Percentiles rank a stretch among this genome's conserved stretches.
These are phyloP conservation scores for Alternaria brassicicola DNA, from an alignment of 2,329 filamentous ascomycete genomes.

Conservation along the genomic window DNA sequence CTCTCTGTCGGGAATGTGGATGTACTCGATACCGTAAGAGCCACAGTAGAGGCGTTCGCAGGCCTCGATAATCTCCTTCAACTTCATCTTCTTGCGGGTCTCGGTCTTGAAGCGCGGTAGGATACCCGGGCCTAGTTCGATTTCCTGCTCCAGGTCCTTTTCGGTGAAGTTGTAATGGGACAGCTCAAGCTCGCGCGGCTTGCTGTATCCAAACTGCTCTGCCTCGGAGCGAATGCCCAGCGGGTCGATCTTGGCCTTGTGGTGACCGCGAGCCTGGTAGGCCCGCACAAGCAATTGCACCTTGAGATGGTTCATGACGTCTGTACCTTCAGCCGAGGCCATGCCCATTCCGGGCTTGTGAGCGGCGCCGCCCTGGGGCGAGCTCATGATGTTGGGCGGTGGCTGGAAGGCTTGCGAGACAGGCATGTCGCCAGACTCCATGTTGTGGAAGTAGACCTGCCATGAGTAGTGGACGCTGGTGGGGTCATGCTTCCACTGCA, in stretches of 20 bases:
- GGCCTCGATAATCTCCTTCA: constrained; percentile 89
- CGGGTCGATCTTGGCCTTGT: constrained; percentile 97
- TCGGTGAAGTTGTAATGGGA: constrained; percentile 96
- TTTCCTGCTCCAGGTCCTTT: constrained; percentile 90
- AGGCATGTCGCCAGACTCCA: constrained; percentile 98
- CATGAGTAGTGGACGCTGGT: constrained; percentile 95
- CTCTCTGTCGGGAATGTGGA: constrained; percentile 95
- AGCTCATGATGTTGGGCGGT: constrained; percentile 87
- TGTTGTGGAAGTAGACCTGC: constrained; percentile 99
- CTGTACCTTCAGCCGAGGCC: constrained; percentile 71
- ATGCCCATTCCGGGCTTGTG: constrained; percentile 72
- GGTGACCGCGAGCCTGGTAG: constrained; percentile 96
- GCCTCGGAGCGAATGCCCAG: constrained; percentile 89
- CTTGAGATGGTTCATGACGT: constrained; percentile 96
- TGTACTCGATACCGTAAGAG: constrained; percentile 97
- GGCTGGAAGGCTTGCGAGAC: constrained; percentile 96
- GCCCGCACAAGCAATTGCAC: constrained; percentile 96
- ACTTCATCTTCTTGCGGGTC: constrained; percentile 90
- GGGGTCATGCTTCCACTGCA: constrained; percentile 94
- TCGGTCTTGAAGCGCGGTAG: constrained; percentile 91
- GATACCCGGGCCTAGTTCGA: constrained; percentile 90
- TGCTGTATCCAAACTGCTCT: constrained; percentile 81
- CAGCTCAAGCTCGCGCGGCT: constrained; percentile 89
- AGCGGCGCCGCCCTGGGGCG: constrained; percentile 74
- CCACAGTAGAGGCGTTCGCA: constrained; percentile 98